Evolutionary conservation across 2,329 filamentous ascomycete species (phyloP).

Genomic region (Aspergillus sp.): DNA sequence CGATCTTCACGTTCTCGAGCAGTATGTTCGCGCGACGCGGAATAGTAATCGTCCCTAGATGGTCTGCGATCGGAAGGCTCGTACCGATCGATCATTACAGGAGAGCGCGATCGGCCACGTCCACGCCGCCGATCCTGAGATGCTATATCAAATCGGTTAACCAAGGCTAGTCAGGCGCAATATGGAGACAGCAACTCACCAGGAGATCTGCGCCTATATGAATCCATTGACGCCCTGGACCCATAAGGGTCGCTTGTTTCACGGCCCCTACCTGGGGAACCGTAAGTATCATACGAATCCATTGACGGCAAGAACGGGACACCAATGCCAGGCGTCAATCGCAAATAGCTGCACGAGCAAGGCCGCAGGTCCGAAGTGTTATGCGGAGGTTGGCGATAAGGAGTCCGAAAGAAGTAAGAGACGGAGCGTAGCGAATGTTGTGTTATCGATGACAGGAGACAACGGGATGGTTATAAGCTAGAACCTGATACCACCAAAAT

Average conservation of each 20-base stretch:
- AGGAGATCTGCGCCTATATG: constrained; percentile 48
- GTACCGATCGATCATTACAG: constrained; percentile 63
- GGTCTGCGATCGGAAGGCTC: constrained; percentile 56
- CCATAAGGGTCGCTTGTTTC: constrained; percentile 42
- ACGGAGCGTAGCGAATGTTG: background rate
- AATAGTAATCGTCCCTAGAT: constrained; percentile 59
- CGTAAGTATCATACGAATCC: constrained; percentile 50
- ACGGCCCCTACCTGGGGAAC: constrained; percentile 44
- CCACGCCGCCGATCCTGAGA: constrained; percentile 46
- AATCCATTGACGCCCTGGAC: constrained; percentile 36
- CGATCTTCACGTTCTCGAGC: constrained; percentile 57
- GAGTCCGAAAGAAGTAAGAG: background rate
- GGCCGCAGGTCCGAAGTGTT: background rate
- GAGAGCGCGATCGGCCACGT: constrained; percentile 60
- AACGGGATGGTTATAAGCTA: constrained; percentile 30
- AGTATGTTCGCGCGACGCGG: constrained; percentile 41
- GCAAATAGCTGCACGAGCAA: background rate
- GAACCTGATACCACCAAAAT: constrained; percentile 38
- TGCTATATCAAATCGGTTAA: constrained; percentile 17
- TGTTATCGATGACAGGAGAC: constrained; percentile 1
- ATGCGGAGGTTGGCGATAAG: constrained; percentile 1
- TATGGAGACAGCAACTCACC: constrained; percentile 33
- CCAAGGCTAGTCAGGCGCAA: background rate
- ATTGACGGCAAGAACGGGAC: constrained; percentile 25
- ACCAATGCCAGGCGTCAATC: background rate